Base-by-base conservation (phyloP, 495 filamentous ascomycete species). In the Aspergillus nanangensis region DNA sequence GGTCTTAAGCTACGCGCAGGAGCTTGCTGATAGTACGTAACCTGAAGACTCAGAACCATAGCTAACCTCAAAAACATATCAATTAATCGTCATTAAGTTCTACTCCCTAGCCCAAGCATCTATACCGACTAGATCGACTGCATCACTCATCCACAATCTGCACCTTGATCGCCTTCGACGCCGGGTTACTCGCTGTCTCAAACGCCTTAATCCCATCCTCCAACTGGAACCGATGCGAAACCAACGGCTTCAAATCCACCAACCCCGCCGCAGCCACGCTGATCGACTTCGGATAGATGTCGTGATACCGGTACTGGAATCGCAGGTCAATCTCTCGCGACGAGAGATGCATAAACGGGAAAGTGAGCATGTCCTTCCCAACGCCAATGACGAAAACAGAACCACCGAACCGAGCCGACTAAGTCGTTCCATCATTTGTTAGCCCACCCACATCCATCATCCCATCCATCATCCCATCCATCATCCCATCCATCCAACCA, bases 331-430 rank as follows among this genome's bases (percentile, higher is more conserved):
- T 80, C 72, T 81, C 76, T 14, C 71, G 66, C 15, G 78, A 48
- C n/a, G 71, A 75, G 34, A 81, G 56, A 43, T 79, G 76, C 79
- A 81, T 81, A 55, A 83, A 83, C 0, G 78, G 79, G 11, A 83
- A 55, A 37, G 75, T 77, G 51, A 78, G 74, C 66, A 81, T 75
- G 25, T 67, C 56, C 38, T 63, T 73, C 9, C 78, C 77, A 1
- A 83, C 76, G 4, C 79, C 78, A 39, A 81, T 76, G 1, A 81
- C 77, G 57, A 80, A 75, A 15, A 81, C 61, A 5, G 62, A 69
- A 8, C 79, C 79, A 23, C 76, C 76, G 50, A 71, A 61, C 14
- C 72, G 65, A 21, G 65, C 71, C 14, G 65, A 55, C 61, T 69
- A 72, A 9, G 20, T 35, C 14, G 1, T 18, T n/a, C n/a, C n/a